phyloP scores from a whole-genome alignment of 2,329 filamentous ascomycete species.

The Alternaria sp. region DNA sequence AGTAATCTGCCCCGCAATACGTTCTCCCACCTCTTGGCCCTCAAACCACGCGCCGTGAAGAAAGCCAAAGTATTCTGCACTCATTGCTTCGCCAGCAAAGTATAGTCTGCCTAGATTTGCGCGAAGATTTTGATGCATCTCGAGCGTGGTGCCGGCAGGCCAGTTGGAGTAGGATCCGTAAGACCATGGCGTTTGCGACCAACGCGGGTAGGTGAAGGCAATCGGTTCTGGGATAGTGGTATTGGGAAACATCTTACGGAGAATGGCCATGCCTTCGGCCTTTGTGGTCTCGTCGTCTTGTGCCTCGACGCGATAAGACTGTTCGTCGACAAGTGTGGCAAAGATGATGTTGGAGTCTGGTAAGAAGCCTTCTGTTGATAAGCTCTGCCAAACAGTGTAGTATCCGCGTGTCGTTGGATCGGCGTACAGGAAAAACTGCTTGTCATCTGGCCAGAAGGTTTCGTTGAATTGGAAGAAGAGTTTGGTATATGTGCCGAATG shows the following conservation, averaged over 20 bases:
- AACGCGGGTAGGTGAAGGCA: constrained; percentile 69
- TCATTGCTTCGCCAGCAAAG: constrained; percentile 73
- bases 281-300: constrained; percentile 67
- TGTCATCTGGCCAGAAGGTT: constrained; percentile 69
- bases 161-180: constrained; percentile 74
- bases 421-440: constrained; percentile 65
- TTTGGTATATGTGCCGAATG: constrained; percentile 78
- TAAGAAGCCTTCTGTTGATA: constrained; percentile 66
- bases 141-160: constrained; percentile 69
- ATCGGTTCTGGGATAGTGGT: constrained; percentile 66
- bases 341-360: constrained; percentile 72
- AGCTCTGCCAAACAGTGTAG: constrained; percentile 71
- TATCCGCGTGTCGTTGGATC: constrained; percentile 59
- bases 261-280: constrained; percentile 64
- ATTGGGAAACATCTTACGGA: constrained; percentile 69
- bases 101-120: constrained; percentile 69
- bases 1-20: constrained; percentile 42
- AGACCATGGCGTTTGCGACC: constrained; percentile 61
- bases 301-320: constrained; percentile 67
- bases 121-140: constrained; percentile 73
- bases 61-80: constrained; percentile 71
- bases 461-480: constrained; percentile 75
- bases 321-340: constrained; percentile 66
- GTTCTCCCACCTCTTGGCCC: constrained; percentile 42
- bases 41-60: constrained; percentile 61